Base-by-base conservation (phyloP, 2,329 filamentous ascomycete species). In the Neonectria magnoliae region DNA sequence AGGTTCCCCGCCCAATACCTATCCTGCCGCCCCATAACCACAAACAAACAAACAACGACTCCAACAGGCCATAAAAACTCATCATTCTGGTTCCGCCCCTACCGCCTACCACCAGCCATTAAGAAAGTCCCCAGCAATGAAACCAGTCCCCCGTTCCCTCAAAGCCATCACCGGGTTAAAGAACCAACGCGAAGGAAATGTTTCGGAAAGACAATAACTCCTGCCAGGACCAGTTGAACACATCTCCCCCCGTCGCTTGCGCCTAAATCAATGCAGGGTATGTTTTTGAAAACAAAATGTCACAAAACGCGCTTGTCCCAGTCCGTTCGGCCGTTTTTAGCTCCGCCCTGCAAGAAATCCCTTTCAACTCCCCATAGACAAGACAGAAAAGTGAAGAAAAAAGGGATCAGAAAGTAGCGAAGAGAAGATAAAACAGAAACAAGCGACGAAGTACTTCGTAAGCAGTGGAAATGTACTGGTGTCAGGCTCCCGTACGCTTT, bases 181-280 rank as follows among this genome's bases (percentile, higher is more conserved):
- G 31, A 41, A 22, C 16, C 8, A 53, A 57, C 33, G 51, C 57
- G 45, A 59, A 66, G 63, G 58, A 25, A 50, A 45, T 58, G 62
- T 45, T 64, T 69, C 69, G 18, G 33, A 31, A 45, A 56, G 5
- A 57, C 16, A 65, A 68, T 47, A 71, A 73, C 67, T 68, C 67
- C 64, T 62, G 60, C 61, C 61, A 22, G 62, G 51, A 33, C 63
- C 52, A 56, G 38, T 18, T 42, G 36, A 56, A 51, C 48, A 64
- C 57, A 54, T 52, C 60, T 62, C 71, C 65, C 61, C 59, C 60
- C 44, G 33, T 68, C 45, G 62, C 60, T 64, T 70, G 62, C 73
- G 73, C 73, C 73, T 54, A 68, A 66, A 70, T 69, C 60, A 63
- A 75, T 75, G 73, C 69, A 70, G 73, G 73, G 70, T 75, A 75